Conservation (phyloP, 73 alveolate species). For the Symbiodinium pilosum region DNA sequence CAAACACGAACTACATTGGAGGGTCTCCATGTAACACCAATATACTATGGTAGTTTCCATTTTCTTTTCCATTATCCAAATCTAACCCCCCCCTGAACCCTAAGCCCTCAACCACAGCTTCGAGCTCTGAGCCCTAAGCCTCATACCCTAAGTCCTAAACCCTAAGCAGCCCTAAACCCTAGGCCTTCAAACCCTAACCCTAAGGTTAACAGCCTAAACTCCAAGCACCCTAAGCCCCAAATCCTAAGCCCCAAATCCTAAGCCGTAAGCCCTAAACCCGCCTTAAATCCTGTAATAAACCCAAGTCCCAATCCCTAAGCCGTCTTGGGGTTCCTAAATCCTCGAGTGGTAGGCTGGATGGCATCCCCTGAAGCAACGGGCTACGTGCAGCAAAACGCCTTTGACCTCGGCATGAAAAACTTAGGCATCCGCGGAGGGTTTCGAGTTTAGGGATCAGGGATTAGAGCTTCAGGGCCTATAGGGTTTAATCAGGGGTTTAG, state of each 20-base stretch:
- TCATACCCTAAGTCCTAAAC: no score
- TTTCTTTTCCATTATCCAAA: no score
- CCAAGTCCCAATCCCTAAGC: neutral
- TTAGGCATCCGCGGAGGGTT: slow-evolving; percentile 4
- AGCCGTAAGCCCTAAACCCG: neutral
- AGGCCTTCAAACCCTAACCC: neutral
- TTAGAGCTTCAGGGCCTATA: no score
- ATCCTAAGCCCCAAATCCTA: neutral
- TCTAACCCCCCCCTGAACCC: no score
- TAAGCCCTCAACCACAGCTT: no score
- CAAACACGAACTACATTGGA: no score
- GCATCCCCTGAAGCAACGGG: slow-evolving; percentile 56
- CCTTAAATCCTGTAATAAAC: neutral
- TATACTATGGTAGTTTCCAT: no score
- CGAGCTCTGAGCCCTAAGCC: no score
- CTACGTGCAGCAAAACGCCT: slow-evolving; percentile 15
- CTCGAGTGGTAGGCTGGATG: slow-evolving; percentile 90
- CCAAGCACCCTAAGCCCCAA: neutral
- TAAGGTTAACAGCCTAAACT: neutral
- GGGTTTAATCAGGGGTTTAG: no score
- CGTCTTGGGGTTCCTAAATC: neutral
- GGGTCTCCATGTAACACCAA: no score
- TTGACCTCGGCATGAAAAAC: slow-evolving; percentile 34
- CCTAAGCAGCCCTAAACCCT: neutral
- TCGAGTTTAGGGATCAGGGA: no score